Evolutionary conservation across 805 yeast species (phyloP).

Genomic region (Candida quercuum): DNA sequence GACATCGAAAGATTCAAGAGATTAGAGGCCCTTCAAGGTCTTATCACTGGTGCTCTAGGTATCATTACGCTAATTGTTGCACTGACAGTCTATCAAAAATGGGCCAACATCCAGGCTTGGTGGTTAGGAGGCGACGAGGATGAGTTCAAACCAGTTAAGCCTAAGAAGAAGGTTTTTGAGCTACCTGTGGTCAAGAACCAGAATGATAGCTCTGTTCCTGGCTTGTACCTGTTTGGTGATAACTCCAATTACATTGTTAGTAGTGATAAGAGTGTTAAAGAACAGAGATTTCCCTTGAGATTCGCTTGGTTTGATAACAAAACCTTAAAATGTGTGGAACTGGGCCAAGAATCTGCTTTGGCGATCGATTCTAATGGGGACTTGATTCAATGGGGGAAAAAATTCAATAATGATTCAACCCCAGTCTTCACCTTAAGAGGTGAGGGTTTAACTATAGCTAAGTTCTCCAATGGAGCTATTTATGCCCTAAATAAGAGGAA

Average conservation of each 20-base stretch:
- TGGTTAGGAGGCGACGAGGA: slow-evolving; percentile 21
- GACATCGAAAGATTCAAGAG: slow-evolving; percentile 14
- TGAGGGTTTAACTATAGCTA: slow-evolving; percentile 36
- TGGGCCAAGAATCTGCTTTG: slow-evolving; percentile 37
- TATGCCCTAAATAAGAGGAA: slow-evolving; percentile 39
- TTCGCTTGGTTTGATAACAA: slow-evolving; percentile 59
- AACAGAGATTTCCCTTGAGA: slow-evolving; percentile 51
- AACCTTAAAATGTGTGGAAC: slow-evolving; percentile 48
- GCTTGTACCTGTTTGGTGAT: slow-evolving; percentile 62
- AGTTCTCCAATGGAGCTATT: slow-evolving; percentile 48
- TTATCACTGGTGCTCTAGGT: slow-evolving; percentile 13
- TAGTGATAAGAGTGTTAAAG: slow-evolving; percentile 22
- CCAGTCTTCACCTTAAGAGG: slow-evolving; percentile 40
- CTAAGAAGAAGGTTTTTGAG: slow-evolving; percentile 19
- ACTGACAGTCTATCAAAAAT: slow-evolving; percentile 10
- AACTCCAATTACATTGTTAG: slow-evolving; percentile 35
- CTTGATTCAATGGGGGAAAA: slow-evolving; percentile 66
- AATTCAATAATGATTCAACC: slow-evolving; percentile 24
- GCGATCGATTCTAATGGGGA: slow-evolving; percentile 69
- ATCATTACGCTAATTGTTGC: slow-evolving; percentile 4
- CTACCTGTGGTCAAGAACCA: slow-evolving; percentile 28
- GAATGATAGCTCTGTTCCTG: slow-evolving; percentile 41
- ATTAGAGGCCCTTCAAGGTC: slow-evolving; percentile 17
- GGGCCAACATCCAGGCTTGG: slow-evolving; percentile 29
- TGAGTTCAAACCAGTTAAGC: slow-evolving; percentile 18